Conservation (phyloP, 164 flowering plant species). For the Taxillus chinensis region DNA sequence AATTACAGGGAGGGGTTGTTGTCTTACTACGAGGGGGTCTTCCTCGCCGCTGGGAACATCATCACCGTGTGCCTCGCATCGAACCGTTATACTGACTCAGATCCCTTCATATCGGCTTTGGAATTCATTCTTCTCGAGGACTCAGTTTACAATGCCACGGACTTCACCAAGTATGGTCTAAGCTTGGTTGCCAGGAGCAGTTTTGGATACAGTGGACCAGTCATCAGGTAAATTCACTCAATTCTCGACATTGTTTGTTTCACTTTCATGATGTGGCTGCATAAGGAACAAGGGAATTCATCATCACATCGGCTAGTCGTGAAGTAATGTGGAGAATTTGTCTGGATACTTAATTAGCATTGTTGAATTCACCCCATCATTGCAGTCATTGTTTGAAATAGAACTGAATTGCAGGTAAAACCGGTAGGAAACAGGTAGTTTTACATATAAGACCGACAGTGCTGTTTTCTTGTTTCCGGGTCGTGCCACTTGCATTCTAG, state of each 20-base stretch:
- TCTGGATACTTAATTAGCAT: too few species aligned
- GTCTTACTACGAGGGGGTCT: constrained; percentile 77
- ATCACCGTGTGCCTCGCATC: constrained; percentile 69
- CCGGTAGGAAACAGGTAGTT: too few species aligned
- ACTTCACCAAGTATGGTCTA: constrained; percentile 44
- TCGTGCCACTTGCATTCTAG: too few species aligned
- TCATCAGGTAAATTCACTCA: constrained; percentile 36
- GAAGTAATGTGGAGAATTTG: too few species aligned
- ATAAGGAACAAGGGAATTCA: too few species aligned
- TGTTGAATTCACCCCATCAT: too few species aligned
- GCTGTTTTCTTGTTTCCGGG: too few species aligned
- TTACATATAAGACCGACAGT: too few species aligned
- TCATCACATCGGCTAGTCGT: too few species aligned
- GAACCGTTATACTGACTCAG: constrained; percentile 61
- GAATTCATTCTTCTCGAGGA: constrained; percentile 50
- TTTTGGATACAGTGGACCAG: constrained; percentile 57
- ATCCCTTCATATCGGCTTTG: constrained; percentile 73
- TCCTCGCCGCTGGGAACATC: constrained; percentile 51
- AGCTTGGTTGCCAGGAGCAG: constrained; percentile 56
- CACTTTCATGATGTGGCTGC: not conserved
- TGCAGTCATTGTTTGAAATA: too few species aligned
- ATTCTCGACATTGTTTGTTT: not conserved
- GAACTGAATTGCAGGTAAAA: too few species aligned
- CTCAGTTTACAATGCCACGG: constrained; percentile 73
- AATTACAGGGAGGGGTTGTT: constrained; percentile 39